A percentile compares a stretch with the other conserved stretches of the same genome.
Conservation (phyloP, 306 rosid genomes). For the Prunus padus region DNA sequence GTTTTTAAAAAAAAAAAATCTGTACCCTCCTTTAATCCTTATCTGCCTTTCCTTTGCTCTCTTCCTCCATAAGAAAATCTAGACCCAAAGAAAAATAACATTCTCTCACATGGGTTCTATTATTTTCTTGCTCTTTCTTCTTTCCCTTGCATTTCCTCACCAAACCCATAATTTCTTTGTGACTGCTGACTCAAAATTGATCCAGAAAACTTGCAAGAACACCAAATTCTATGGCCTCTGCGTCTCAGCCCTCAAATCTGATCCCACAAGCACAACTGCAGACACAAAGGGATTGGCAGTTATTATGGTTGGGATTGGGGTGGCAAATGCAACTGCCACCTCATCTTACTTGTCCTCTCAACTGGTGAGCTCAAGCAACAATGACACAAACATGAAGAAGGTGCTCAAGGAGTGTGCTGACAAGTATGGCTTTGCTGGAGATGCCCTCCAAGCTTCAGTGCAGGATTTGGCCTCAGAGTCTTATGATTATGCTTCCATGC, state of each 20-base stretch:
- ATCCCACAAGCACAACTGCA: conserved; percentile 56
- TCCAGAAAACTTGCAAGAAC: conserved; percentile 68
- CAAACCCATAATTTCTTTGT: conserved; percentile 19
- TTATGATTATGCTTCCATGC: conserved; percentile 78
- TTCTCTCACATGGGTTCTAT: conserved; percentile 32
- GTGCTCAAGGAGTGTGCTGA: conserved; percentile 72
- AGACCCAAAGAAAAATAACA: not conserved
- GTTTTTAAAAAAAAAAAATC: too few relatives aligned
- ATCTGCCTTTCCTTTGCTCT: not conserved
- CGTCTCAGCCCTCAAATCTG: conserved; percentile 59
- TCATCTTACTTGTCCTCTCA: conserved; percentile 69
- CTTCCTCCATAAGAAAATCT: not conserved
- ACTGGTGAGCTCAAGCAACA: conserved; percentile 28
- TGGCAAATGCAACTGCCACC: conserved; percentile 69
- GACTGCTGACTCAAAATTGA: conserved; percentile 52
- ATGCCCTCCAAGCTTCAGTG: conserved; percentile 57
- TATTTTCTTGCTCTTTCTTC: conserved; percentile 26
- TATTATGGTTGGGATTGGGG: conserved; percentile 60
- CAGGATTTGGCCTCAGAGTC: conserved; percentile 54
- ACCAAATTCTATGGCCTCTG: conserved; percentile 75
- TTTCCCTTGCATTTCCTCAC: conserved; percentile 27
- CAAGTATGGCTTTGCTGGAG: conserved; percentile 60
- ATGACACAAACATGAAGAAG: conserved; percentile 35
- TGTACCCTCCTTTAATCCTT: not conserved
- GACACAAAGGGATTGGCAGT: conserved; percentile 71